A percentile compares a stretch with the other conserved stretches of the same genome.
Conservation (phyloP, 257 asterid species). For the Sherardia arvensis region DNA sequence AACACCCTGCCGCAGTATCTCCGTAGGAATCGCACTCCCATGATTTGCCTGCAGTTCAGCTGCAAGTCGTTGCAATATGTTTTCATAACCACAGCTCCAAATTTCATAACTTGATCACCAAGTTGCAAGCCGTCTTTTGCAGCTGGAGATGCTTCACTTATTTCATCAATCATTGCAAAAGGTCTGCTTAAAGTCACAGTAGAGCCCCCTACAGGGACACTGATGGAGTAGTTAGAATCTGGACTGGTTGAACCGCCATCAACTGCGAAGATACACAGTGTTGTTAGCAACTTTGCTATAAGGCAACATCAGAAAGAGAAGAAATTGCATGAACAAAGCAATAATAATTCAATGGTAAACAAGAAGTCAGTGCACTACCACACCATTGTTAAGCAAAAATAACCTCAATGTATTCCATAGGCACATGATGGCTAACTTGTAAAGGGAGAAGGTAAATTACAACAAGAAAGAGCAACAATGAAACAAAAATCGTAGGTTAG, state of each 20-base stretch:
- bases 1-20: slow-evolving; percentile 72
- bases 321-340: not conserved
- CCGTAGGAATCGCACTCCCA: slow-evolving; percentile 46
- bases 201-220: slow-evolving; percentile 32
- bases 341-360: too few relatives aligned
- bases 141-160: slow-evolving; percentile 82
- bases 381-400: too few relatives aligned
- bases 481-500: too few relatives aligned
- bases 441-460: too few relatives aligned
- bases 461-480: too few relatives aligned
- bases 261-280: slow-evolving; percentile 12
- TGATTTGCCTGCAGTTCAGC: slow-evolving; percentile 67
- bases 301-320: not conserved
- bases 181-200: slow-evolving; percentile 55
- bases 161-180: slow-evolving; percentile 84
- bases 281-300: slow-evolving; percentile 2
- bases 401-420: too few relatives aligned
- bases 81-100: slow-evolving; percentile 73
- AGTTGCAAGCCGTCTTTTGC: slow-evolving; percentile 94
- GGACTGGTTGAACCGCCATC: slow-evolving; percentile 25
- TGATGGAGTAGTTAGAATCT: slow-evolving; percentile 19
- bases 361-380: too few relatives aligned
- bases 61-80: slow-evolving; percentile 59
- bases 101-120: slow-evolving; percentile 88
- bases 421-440: too few relatives aligned